Percentiles rank a stretch among this genome's conserved stretches.
Conservation (phyloP, 495 filamentous ascomycete genomes). For the Neurospora terricola region DNA sequence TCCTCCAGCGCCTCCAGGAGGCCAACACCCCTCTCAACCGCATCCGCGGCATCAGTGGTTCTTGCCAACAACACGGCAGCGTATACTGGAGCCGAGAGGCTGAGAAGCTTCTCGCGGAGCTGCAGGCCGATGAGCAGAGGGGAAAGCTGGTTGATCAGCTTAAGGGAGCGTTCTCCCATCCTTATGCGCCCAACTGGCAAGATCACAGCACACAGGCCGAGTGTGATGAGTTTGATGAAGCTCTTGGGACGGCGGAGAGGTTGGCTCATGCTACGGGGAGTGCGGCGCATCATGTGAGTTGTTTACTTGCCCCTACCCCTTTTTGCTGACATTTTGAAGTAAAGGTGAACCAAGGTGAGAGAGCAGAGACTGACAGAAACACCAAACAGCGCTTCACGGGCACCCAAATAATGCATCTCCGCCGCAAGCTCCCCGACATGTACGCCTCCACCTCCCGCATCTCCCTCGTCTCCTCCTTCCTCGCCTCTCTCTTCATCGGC, state of each 20-base stretch:
- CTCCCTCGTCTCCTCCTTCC: slow-evolving; percentile 88
- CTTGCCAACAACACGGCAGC: slow-evolving; percentile 94
- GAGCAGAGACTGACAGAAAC: slow-evolving; percentile 13
- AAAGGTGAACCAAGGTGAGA: not conserved
- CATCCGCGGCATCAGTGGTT: slow-evolving; percentile 77
- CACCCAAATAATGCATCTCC: slow-evolving; percentile 86
- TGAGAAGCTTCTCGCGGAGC: slow-evolving; percentile 48
- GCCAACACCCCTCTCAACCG: slow-evolving; percentile 67
- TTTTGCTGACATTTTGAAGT: not conserved
- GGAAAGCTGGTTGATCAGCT: slow-evolving; percentile 55
- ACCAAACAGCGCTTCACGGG: slow-evolving; percentile 80
- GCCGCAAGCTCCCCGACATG: slow-evolving; percentile 63
- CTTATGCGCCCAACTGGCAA: slow-evolving; percentile 93
- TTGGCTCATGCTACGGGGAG: slow-evolving; percentile 79
- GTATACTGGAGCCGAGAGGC: slow-evolving; percentile 77
- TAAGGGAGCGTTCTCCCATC: slow-evolving; percentile 65
- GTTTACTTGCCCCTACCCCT: not conserved
- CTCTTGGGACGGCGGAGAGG: slow-evolving; percentile 51
- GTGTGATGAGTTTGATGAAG: slow-evolving; percentile 76
- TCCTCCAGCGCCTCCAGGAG: slow-evolving; percentile 60
- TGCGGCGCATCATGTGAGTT: slow-evolving; percentile 80
- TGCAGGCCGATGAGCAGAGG: slow-evolving; percentile 45
- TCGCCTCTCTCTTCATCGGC: slow-evolving; percentile 86
- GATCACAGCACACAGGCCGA: slow-evolving; percentile 87
- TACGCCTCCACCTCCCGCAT: slow-evolving; percentile 76